Conservation (phyloP, 495 filamentous ascomycete genomes). For the Penicillium malachiteum region DNA sequence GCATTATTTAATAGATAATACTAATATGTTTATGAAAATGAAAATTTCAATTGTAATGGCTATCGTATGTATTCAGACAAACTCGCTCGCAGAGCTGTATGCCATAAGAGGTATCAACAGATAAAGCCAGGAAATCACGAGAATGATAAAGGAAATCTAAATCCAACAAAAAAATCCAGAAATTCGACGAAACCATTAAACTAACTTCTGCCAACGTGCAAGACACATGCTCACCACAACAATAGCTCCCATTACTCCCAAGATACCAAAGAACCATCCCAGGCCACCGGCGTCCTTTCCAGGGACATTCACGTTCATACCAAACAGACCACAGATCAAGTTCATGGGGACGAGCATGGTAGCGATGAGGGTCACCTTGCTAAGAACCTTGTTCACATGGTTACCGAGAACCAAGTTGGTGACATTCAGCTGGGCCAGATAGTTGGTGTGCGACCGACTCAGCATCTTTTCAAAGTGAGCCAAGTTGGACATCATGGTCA, state of each 20-base stretch:
- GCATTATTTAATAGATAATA: too few species aligned
- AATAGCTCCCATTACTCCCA: slow-evolving; percentile 64
- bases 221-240: slow-evolving; percentile 50
- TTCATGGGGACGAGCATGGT: slow-evolving; percentile 97
- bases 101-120: slow-evolving; percentile 1
- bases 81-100: slow-evolving; percentile 2
- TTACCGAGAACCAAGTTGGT: slow-evolving; percentile 82
- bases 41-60: too few species aligned
- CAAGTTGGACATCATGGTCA: slow-evolving; percentile 97
- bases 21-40: too few species aligned
- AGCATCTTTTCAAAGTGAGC: slow-evolving; percentile 98
- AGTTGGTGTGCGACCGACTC: slow-evolving; percentile 91
- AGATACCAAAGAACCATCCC: slow-evolving; percentile 77
- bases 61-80: not conserved
- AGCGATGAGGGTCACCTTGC: slow-evolving; percentile 92
- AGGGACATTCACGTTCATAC: slow-evolving; percentile 92
- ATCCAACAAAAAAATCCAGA: not conserved
- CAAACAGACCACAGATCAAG: slow-evolving; percentile 90
- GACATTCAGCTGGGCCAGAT: slow-evolving; percentile 90
- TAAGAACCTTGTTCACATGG: slow-evolving; percentile 76
- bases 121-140: not conserved
- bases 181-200: slow-evolving; percentile 18
- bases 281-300: slow-evolving; percentile 56
- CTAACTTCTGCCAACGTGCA: slow-evolving; percentile 48
- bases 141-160: not conserved